Evolutionary conservation across 257 asterid genomes (phyloP).

Genomic region (Jaltomata sinuosa): DNA sequence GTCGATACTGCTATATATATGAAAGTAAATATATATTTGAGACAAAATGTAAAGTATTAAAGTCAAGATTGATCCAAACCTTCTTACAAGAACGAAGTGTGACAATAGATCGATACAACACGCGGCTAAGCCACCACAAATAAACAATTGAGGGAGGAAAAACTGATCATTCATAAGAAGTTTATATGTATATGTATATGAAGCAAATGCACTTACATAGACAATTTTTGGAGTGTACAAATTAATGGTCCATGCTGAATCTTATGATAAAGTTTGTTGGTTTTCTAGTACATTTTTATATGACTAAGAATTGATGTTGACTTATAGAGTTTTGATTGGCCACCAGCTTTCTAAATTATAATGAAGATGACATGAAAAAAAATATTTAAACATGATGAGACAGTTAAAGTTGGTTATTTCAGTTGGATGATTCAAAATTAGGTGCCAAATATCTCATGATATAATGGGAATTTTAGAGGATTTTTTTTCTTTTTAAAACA

Average conservation of each 20-base stretch:
- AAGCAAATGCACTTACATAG: not conserved
- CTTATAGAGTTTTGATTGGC: constrained; percentile 5
- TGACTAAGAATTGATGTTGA: not conserved
- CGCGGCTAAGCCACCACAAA: not conserved
- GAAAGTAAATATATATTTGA: not conserved
- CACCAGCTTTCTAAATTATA: constrained; percentile 1
- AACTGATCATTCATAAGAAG: not conserved
- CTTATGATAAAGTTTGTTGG: not conserved
- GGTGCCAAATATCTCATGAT: constrained; percentile 16
- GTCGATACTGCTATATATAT: not conserved
- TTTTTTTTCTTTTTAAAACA: not conserved
- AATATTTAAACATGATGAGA: not conserved
- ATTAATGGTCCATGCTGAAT: not conserved
- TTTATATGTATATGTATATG: not conserved
- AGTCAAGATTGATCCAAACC: not conserved
- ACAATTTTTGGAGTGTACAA: not conserved
- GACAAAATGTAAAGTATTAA: not conserved
- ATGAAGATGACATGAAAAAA: constrained; percentile 17
- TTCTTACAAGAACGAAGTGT: too few relatives aligned
- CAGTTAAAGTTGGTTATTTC: constrained; percentile 14
- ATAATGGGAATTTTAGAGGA: not conserved
- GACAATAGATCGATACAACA: not conserved
- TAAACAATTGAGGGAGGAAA: not conserved
- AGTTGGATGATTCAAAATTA: constrained; percentile 11
- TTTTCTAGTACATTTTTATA: not conserved